Conservation (phyloP, 139 green algal genomes). For the Coelastrella sp. region DNA sequence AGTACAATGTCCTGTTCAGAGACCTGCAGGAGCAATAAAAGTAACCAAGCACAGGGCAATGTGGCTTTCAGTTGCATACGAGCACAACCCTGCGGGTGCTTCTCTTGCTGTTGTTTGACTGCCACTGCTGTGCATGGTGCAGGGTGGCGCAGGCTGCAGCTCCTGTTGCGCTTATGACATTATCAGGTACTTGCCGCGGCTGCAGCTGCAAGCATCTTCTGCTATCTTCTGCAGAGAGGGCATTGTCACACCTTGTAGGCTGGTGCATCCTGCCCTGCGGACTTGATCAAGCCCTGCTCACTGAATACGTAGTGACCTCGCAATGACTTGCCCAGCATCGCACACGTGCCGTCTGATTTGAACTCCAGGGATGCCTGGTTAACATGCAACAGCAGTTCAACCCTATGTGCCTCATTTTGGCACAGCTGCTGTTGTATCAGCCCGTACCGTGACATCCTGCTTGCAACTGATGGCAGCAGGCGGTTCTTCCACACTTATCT, state of each 20-base stretch:
- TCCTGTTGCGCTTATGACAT: not conserved
- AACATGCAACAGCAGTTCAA: no score
- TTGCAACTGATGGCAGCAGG: not conserved
- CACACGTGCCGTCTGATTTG: conserved; percentile 30
- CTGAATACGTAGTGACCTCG: conserved; percentile 29
- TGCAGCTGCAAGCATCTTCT: not conserved
- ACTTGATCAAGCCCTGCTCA: conserved; percentile 7
- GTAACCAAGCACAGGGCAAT: no score
- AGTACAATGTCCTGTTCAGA: conserved; percentile 82
- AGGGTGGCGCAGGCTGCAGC: not conserved
- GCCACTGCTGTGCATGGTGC: no score
- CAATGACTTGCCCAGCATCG: conserved; percentile 29
- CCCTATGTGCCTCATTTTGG: no score
- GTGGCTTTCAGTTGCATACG: no score
- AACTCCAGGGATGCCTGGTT: conserved; percentile 33
- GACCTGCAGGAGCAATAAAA: conserved; percentile 66
- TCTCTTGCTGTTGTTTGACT: no score
- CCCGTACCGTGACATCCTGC: not conserved
- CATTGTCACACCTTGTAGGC: conserved; percentile 25
- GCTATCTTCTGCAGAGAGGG: not conserved
- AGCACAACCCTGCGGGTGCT: no score
- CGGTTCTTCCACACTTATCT: not conserved
- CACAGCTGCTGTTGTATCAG: no score
- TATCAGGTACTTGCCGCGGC: not conserved
- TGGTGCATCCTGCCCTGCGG: not conserved